Percentiles rank a stretch among this genome's conserved stretches.
phyloP scores from a whole-genome alignment of 108 stramenopile species.

The Nitzschia sp. region DNA sequence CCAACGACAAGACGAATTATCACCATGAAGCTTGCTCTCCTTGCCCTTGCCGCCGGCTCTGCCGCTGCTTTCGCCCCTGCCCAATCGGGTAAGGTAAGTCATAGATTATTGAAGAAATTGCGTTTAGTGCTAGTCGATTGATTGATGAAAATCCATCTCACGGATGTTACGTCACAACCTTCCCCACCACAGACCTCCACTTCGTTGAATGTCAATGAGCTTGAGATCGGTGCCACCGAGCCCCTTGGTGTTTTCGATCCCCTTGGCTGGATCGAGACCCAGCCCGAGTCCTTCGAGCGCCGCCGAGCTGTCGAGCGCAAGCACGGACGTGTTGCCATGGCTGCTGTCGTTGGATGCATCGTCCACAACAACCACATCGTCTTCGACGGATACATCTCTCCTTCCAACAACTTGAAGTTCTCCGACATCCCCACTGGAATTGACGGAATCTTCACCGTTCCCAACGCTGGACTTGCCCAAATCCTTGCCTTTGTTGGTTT shows the following conservation, averaged over 20 bases:
- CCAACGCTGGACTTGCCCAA: conserved; percentile 72
- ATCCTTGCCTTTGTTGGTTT: conserved; percentile 75
- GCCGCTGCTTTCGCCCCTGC: conserved; percentile 78
- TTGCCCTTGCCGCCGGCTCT: conserved; percentile 56
- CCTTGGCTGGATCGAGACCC: conserved; percentile 55
- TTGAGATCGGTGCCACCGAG: too few relatives aligned
- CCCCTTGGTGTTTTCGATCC: conserved; percentile 91
- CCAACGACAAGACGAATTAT: neutral
- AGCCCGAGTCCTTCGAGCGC: conserved; percentile 50
- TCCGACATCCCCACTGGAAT: conserved; percentile 82
- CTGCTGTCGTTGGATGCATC: too few relatives aligned
- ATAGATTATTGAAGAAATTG: neutral
- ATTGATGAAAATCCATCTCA: too few relatives aligned
- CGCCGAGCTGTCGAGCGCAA: too few relatives aligned
- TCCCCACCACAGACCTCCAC: conserved; percentile 45
- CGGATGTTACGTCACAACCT: too few relatives aligned
- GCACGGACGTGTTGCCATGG: too few relatives aligned
- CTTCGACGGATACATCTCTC: conserved; percentile 41
- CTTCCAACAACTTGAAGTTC: conserved; percentile 61
- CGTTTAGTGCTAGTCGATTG: too few relatives aligned
- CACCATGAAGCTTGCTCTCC: conserved; percentile 71
- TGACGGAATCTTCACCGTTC: conserved; percentile 66
- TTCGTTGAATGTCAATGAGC: conserved; percentile 38
- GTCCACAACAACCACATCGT: too few relatives aligned
- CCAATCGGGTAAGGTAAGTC: conserved; percentile 33